Conservation (phyloP, 257 asterid species). For the Nicotiana obtusifolia region DNA sequence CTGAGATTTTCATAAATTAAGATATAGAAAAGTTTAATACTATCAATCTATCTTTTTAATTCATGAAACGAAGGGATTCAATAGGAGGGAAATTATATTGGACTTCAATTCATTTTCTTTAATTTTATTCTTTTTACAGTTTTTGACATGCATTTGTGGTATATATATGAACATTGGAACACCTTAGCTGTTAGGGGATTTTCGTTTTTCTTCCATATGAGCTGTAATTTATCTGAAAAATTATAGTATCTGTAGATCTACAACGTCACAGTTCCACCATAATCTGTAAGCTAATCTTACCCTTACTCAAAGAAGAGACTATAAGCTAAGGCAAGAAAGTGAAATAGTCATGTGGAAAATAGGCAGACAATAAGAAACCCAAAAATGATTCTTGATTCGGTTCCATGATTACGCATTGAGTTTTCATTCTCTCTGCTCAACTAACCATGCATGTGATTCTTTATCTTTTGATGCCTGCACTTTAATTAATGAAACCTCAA, state of each 20-base stretch:
- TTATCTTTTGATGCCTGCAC: neutral
- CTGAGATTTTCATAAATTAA: neutral
- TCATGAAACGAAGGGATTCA: no score
- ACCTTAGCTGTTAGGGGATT: no score
- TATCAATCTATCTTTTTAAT: no score
- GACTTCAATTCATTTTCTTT: neutral
- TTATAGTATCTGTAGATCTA: no score
- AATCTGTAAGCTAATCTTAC: neutral
- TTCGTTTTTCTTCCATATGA: no score
- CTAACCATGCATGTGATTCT: constrained; percentile 23
- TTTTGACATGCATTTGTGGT: no score
- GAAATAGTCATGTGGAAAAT: constrained; percentile 6
- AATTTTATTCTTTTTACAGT: no score
- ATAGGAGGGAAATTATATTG: neutral
- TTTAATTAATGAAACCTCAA: neutral
- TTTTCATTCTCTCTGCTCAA: constrained; percentile 10
- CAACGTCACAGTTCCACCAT: no score
- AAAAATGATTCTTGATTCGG: constrained; percentile 17
- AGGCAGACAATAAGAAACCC: neutral
- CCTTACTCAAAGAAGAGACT: neutral
- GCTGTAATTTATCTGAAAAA: no score
- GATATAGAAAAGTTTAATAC: no score
- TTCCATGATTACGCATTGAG: constrained; percentile 24
- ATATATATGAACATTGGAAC: no score
- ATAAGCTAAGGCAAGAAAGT: neutral